Conservation (phyloP, 1,139 yeast species). For the Hanseniaspora gamundiae region DNA sequence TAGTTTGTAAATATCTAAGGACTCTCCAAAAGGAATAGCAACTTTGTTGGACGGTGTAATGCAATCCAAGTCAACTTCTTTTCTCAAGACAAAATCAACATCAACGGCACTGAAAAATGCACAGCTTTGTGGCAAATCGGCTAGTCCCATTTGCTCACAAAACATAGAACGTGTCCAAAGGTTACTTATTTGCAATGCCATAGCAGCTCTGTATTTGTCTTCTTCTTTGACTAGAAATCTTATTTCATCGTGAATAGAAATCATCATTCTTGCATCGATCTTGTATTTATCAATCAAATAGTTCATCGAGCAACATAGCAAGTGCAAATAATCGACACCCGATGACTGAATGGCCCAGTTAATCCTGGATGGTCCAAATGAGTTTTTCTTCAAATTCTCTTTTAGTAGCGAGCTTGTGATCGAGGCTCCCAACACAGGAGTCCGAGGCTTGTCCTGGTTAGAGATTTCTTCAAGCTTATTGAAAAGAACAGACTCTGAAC, state of each 20-base stretch:
- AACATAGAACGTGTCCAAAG: constrained; percentile 96
- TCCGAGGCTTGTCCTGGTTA: constrained; percentile 65
- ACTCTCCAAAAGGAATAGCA: constrained; percentile 71
- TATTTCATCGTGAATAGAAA: constrained; percentile 94
- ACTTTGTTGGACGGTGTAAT: constrained; percentile 75
- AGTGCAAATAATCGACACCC: constrained; percentile 90
- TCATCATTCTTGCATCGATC: constrained; percentile 65
- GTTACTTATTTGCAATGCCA: constrained; percentile 79
- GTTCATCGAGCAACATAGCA: constrained; percentile 79
- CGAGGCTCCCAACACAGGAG: constrained; percentile 90
- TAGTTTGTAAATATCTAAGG: constrained; percentile 47
- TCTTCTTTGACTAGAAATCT: constrained; percentile 66
- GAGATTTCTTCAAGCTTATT: constrained; percentile 84
- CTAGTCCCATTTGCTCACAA: constrained; percentile 82
- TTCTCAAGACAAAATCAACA: constrained; percentile 74
- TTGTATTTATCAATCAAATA: constrained; percentile 53
- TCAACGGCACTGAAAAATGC: constrained; percentile 95
- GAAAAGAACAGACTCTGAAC: constrained; percentile 86
- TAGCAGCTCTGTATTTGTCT: constrained; percentile 64
- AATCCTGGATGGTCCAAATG: constrained; percentile 77
- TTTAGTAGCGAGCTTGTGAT: constrained; percentile 75
- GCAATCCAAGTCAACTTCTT: constrained; percentile 82
- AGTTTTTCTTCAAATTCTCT: constrained; percentile 49
- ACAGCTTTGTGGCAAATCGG: constrained; percentile 84
- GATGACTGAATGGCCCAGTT: constrained; percentile 98